Evolutionary conservation across 176 grass and related monocot species (phyloP).

Genomic region (Chrysopogon serrulatus): DNA sequence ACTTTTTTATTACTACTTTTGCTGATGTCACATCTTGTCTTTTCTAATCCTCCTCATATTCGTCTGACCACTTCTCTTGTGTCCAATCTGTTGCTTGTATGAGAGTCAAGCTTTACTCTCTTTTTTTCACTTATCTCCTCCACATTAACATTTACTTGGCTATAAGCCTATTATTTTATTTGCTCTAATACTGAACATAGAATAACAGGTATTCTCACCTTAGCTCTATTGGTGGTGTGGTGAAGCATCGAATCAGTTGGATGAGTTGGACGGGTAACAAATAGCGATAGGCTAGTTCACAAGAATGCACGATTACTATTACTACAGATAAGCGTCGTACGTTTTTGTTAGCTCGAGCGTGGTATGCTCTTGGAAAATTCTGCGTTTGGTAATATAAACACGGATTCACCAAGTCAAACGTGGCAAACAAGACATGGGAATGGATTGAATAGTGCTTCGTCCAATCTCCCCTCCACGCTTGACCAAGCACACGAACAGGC

Average conservation of each 20-base stretch:
- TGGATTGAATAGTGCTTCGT: constrained; percentile 10
- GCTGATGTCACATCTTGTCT: too few species aligned
- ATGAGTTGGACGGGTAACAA: not conserved
- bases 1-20: too few species aligned
- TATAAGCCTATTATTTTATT: too few species aligned
- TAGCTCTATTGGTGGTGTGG: not conserved
- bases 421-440: constrained; percentile 16
- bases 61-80: too few species aligned
- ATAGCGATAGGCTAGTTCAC: not conserved
- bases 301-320: not conserved
- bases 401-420: constrained; percentile 32
- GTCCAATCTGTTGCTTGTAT: too few species aligned
- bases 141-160: too few species aligned
- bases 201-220: too few species aligned
- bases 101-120: too few species aligned
- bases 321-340: not conserved
- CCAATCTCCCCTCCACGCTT: constrained; percentile 22
- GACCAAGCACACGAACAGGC: constrained; percentile 3
- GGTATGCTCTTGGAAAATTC: not conserved
- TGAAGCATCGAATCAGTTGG: not conserved
- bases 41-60: too few species aligned
- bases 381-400: not conserved
- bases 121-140: too few species aligned
- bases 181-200: too few species aligned
- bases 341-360: not conserved